These are phyloP conservation scores for Pseudotsuga menziesii DNA, from an alignment of 75 land plant species.

Conservation along the genomic window DNA sequence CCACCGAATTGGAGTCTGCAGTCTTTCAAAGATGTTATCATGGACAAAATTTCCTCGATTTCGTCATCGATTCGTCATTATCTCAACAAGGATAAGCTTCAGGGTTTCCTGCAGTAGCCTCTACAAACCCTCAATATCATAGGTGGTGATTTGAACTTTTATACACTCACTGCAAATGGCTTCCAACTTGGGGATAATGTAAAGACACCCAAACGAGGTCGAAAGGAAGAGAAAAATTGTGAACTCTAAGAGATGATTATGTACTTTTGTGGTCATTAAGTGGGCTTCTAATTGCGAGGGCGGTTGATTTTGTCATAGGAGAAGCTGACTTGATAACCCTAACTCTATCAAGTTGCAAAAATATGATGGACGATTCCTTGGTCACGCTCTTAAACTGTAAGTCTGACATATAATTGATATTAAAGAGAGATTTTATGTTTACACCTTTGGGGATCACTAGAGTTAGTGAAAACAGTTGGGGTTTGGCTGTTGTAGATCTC, in stretches of 20 bases:
- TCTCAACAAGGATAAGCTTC: constrained; percentile 73
- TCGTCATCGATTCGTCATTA: constrained; percentile 34
- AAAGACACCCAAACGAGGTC: background rate
- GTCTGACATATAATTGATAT: constrained; percentile 18
- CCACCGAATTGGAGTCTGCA: constrained; percentile 28
- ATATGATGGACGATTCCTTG: constrained; percentile 18
- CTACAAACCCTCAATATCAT: constrained; percentile 53
- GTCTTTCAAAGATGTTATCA: constrained; percentile 41
- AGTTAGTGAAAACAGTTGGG: constrained; percentile 17
- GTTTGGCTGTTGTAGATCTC: constrained; percentile 13
- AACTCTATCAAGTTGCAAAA: constrained; percentile 12
- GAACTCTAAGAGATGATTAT: constrained; percentile 17
- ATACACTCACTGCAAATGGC: constrained; percentile 17
- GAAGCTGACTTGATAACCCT: constrained; percentile 13
- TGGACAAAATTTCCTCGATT: constrained; percentile 13
- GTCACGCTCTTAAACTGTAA: constrained; percentile 13
- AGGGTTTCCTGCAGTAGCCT: constrained; percentile 18
- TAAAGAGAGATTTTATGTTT: constrained; percentile 25
- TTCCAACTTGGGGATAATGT: background rate
- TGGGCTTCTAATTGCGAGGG: constrained; percentile 17
- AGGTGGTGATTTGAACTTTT: constrained; percentile 76
- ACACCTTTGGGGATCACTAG: constrained; percentile 18
- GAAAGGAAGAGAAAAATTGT: background rate
- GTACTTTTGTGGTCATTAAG: constrained; percentile 29
- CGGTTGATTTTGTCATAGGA: constrained; percentile 10